Evolutionary conservation across 2,329 filamentous ascomycete species (phyloP), one percentile per base, ranked within the genome.

Genomic region (Colletotrichum sp.): DNA sequence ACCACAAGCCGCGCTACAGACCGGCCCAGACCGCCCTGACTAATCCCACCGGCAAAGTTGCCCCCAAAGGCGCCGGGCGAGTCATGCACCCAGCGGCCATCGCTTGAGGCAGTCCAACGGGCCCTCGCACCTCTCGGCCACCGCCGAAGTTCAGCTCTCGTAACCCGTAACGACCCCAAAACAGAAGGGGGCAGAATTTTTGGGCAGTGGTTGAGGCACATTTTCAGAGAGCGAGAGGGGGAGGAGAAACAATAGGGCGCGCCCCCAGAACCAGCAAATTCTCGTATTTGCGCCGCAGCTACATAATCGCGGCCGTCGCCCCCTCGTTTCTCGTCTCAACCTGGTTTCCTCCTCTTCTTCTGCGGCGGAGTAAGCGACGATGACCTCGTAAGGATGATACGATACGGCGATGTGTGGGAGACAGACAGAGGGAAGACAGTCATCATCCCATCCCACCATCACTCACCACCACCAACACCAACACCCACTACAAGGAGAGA

Each of bases 291-390:
- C 59, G 30, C 71, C 52, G 59, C 44, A 39, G 34, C 44, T 75
- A 75, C 73, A 75, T 68, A 72, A 75, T 55, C 68, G 15, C 28
- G n/a, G 68, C 57, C 15, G 13, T 68, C 63, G 63, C 70, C 69
- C 63, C 57, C 39, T 15, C n/a, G 9, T 39, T 6, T 36, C 6
- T 32, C n/a, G 9, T 8, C 44, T 8, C n/a, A 25, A 5, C 39
- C 36, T 22, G 30, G 57, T 16, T 36, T 52, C 7, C 28, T 25
- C 25, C 61, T 52, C 25, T 22, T 27, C 30, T 15, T 68, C 36
- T 32, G n/a, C 36, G 68, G 30, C 68, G 22, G n/a, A 19, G 27
- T 63, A 60, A 39, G 52, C 66, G n/a, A 68, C 34, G 30, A 34
- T 13, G n/a, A n/a, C 27, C 36, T 70, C 57, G 36, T 63, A n/a